Conservation (phyloP, 257 asterid species). For the Nicotiana undulata region DNA sequence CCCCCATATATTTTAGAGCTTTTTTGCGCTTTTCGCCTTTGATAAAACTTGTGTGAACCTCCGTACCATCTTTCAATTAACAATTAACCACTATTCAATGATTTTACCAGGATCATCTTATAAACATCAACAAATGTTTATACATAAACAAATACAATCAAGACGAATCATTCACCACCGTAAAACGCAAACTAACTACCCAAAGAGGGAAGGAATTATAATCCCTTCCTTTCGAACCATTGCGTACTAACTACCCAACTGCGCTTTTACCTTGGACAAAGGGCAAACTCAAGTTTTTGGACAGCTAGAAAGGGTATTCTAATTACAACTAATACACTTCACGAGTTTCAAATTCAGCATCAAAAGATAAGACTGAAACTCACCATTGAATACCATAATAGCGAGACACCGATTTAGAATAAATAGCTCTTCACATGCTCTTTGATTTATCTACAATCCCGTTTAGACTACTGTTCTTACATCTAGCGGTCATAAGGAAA, state of each 20-base stretch:
- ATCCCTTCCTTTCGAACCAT: background rate
- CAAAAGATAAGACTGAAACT: background rate
- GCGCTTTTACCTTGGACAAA: background rate
- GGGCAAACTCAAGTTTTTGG: background rate
- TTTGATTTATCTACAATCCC: constrained; percentile 41
- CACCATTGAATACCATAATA: background rate
- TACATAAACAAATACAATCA: background rate
- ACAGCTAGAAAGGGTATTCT: background rate
- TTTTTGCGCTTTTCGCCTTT: no score
- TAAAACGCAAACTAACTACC: background rate
- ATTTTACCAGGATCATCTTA: background rate
- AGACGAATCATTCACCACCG: background rate
- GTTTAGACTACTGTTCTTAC: constrained; percentile 5
- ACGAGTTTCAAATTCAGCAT: background rate
- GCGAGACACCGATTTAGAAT: background rate
- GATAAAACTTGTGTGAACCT: no score
- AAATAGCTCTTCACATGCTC: constrained; percentile 17
- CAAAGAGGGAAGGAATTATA: background rate
- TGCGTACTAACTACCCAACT: background rate
- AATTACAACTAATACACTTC: background rate
- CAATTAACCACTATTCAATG: background rate
- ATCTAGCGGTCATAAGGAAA: constrained; percentile 52
- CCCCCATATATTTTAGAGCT: no score
- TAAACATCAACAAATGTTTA: background rate
- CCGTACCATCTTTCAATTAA: background rate